phyloP scores from a whole-genome alignment of 768 basidiomycete genomes.

The Panaeolus papilionaceus region DNA sequence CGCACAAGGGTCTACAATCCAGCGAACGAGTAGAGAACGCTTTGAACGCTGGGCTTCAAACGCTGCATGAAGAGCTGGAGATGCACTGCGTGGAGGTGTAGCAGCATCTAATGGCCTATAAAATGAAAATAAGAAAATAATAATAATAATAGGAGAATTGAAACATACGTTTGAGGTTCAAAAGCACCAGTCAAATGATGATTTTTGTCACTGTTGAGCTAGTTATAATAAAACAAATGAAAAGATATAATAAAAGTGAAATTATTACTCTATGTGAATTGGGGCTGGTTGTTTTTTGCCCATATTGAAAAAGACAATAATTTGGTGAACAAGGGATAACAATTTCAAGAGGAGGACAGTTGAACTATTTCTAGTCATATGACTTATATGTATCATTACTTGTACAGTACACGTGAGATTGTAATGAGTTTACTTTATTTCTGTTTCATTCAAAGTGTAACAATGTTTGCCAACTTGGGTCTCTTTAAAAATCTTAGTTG shows the following conservation, averaged over 20 bases:
- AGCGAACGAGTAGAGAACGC: conserved; percentile 56
- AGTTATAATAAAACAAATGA: conserved; percentile 1
- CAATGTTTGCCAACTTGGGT: conserved; percentile 69
- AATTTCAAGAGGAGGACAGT: too few species aligned
- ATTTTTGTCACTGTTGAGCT: conserved; percentile 53
- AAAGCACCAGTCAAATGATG: conserved; percentile 72
- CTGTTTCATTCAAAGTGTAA: conserved; percentile 10
- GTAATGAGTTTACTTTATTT: conserved; percentile 7
- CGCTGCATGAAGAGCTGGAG: conserved; percentile 31
- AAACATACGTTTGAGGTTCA: conserved; percentile 64
- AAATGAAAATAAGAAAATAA: conserved; percentile 22
- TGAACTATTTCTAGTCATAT: neutral
- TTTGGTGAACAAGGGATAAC: neutral
- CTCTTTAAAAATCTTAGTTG: conserved; percentile 67
- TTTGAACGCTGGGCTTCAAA: conserved; percentile 16
- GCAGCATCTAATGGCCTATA: conserved; percentile 45
- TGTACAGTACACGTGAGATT: conserved; percentile 4
- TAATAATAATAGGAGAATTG: conserved; percentile 7
- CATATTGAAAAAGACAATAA: neutral
- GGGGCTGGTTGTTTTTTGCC: conserved; percentile 9
- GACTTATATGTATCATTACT: neutral
- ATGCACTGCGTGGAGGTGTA: conserved; percentile 35
- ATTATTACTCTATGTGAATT: conserved; percentile 3
- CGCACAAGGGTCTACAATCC: conserved; percentile 79
- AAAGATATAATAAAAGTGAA: neutral